Conservation (phyloP, 371 early-diverging fungal genomes). For the Saksenaea oblongispora region DNA sequence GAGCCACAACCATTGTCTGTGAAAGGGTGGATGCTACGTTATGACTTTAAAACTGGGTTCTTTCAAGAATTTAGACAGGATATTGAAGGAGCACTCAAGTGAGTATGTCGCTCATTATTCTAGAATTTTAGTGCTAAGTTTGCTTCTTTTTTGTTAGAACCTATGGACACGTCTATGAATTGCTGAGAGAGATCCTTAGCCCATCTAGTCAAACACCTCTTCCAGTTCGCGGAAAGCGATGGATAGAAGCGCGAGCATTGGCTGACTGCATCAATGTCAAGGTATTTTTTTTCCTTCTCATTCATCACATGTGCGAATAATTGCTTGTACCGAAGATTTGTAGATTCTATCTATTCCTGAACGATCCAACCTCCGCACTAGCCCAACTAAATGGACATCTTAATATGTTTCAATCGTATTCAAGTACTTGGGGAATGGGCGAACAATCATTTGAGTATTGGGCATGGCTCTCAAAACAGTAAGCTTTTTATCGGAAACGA, state of each 20-base stretch:
- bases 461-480: conserved; percentile 84
- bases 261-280: conserved; percentile 76
- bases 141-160: conserved; percentile 42
- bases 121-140: neutral
- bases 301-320: neutral
- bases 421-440: conserved; percentile 57
- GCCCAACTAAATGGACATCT: conserved; percentile 73
- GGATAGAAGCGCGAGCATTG: conserved; percentile 64
- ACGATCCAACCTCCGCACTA: conserved; percentile 68
- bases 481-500: conserved; percentile 12
- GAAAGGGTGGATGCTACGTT: conserved; percentile 81
- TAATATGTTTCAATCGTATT: conserved; percentile 58
- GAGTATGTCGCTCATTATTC: conserved; percentile 8
- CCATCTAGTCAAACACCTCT: conserved; percentile 51
- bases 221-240: conserved; percentile 53
- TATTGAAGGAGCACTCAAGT: conserved; percentile 71
- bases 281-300: conserved; percentile 30
- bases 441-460: conserved; percentile 78
- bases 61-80: conserved; percentile 83
- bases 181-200: conserved; percentile 65
- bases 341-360: conserved; percentile 66
- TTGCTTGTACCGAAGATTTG: conserved; percentile 55
- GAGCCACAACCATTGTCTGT: conserved; percentile 51
- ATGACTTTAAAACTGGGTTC: conserved; percentile 78
- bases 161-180: conserved; percentile 72